phyloP scores from a whole-genome alignment of 306 rosid species.

The Castanea crenata region DNA sequence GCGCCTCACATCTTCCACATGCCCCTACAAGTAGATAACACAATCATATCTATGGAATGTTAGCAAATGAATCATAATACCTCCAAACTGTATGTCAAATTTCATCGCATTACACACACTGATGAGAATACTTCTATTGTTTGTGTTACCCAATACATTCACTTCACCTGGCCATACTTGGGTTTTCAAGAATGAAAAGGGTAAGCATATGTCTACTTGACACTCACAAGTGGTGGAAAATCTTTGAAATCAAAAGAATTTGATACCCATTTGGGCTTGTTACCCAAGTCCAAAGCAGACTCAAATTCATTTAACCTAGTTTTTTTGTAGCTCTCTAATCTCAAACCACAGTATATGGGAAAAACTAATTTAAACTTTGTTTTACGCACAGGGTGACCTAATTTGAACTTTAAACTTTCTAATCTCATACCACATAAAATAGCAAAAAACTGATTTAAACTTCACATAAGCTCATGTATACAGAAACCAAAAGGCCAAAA shows the following conservation, averaged over 20 bases:
- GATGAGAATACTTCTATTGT: slow-evolving; percentile 3
- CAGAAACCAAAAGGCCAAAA: background rate
- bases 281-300: too few species aligned
- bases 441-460: background rate
- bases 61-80: background rate
- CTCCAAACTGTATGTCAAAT: background rate
- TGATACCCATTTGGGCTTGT: background rate
- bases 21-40: slow-evolving; percentile 64
- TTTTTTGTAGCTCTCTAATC: background rate
- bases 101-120: background rate
- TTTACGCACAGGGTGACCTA: too few species aligned
- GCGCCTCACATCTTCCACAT: slow-evolving; percentile 83
- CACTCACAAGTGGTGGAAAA: background rate
- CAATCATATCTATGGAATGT: slow-evolving; percentile 10
- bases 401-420: background rate
- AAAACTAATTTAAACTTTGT: too few species aligned
- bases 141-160: background rate
- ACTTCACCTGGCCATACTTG: background rate
- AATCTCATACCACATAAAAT: background rate
- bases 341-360: too few species aligned
- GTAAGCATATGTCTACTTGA: background rate
- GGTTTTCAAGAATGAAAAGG: background rate
- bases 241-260: background rate
- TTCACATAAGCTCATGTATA: too few species aligned
- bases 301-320: background rate